phyloP scores from a whole-genome alignment of 2,329 filamentous ascomycete species.

The Diaporthe sp. region DNA sequence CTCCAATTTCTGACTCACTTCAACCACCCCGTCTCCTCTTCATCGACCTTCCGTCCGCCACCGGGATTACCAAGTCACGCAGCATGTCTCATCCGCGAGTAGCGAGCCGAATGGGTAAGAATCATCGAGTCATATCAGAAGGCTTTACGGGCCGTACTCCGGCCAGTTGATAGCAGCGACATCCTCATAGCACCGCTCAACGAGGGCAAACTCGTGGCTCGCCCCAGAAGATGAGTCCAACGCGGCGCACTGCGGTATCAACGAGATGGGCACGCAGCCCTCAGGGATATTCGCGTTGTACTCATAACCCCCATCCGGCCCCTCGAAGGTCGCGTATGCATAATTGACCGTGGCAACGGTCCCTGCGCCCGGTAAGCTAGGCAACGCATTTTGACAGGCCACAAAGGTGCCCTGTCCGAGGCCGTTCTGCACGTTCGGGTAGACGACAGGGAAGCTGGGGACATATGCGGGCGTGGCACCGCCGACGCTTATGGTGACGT shows the following conservation, averaged over 20 bases:
- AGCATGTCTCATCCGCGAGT: not conserved
- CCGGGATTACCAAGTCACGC: no score
- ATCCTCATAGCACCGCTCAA: conserved; percentile 1
- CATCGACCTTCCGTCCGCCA: no score
- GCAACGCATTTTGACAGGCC: not conserved
- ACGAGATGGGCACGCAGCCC: not conserved
- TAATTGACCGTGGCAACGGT: not conserved
- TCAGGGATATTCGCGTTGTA: not conserved
- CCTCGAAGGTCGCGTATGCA: conserved; percentile 4
- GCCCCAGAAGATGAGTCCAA: not conserved
- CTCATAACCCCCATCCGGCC: not conserved
- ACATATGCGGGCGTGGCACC: not conserved
- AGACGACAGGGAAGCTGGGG: conserved; percentile 8
- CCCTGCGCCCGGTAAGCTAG: not conserved
- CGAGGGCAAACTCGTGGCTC: not conserved
- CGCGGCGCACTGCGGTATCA: conserved; percentile 7
- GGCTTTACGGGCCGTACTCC: not conserved
- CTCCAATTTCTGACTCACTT: no score
- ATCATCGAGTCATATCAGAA: not conserved
- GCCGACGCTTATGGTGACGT: not conserved
- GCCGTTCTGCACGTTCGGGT: not conserved
- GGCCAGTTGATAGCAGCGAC: conserved; percentile 8
- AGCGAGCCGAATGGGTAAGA: not conserved
- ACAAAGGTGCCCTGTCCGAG: not conserved
- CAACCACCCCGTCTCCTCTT: no score